Evolutionary conservation across 2,329 filamentous ascomycete genomes (phyloP).

Genomic region (Trichoderma endophyticum): DNA sequence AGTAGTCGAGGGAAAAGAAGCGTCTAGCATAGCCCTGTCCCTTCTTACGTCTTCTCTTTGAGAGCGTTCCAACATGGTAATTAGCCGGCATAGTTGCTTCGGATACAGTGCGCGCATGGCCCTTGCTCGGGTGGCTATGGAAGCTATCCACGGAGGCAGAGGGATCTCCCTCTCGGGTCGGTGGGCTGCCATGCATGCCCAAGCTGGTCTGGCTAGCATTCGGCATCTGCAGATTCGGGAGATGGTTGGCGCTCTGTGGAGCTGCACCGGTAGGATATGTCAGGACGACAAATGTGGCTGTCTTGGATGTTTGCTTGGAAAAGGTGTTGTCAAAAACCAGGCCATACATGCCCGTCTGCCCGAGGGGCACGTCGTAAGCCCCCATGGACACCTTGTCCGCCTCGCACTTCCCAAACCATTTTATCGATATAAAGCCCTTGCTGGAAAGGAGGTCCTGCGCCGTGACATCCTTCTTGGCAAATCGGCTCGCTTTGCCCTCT

Average conservation of each 20-base stretch:
- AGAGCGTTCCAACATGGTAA: constrained; percentile 79
- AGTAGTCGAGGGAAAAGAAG: constrained; percentile 95
- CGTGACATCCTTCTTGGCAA: constrained; percentile 56
- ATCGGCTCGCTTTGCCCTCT: constrained; percentile 47
- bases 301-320: constrained; percentile 92
- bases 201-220: constrained; percentile 51
- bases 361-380: constrained; percentile 71
- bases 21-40: constrained; percentile 89
- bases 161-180: constrained; percentile 39
- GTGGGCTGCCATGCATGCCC: constrained; percentile 46
- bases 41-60: constrained; percentile 89
- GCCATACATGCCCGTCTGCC: constrained; percentile 88
- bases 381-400: constrained; percentile 93
- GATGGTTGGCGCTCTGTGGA: constrained; percentile 69
- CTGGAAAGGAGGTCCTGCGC: constrained; percentile 62
- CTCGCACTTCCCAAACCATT: constrained; percentile 94
- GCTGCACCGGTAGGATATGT: constrained; percentile 84
- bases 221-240: constrained; percentile 54
- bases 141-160: constrained; percentile 61
- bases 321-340: constrained; percentile 99
- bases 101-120: constrained; percentile 49
- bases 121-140: constrained; percentile 47
- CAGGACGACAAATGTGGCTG: constrained; percentile 87
- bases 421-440: constrained; percentile 66
- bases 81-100: constrained; percentile 45